Percentiles rank a stretch among this genome's conserved stretches.
These are phyloP conservation scores for Candida maris DNA, from an alignment of 805 yeast species.

Conservation along the genomic window DNA sequence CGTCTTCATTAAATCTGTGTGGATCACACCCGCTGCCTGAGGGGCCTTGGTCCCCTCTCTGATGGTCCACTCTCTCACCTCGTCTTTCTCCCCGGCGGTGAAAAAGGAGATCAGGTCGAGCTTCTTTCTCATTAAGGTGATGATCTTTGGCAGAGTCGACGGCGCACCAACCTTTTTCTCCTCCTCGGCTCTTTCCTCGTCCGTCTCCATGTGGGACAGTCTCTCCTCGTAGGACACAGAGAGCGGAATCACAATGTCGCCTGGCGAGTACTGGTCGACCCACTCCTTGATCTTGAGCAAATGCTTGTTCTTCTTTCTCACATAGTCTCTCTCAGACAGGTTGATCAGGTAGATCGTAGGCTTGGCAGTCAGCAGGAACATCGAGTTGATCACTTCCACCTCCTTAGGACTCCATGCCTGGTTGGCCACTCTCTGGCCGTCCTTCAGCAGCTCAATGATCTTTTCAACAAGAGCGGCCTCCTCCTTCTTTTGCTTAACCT, in stretches of 20 bases:
- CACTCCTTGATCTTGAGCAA: conserved; percentile 52
- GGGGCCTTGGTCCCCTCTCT: conserved; percentile 75
- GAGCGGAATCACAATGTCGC: conserved; percentile 85
- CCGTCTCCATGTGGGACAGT: conserved; percentile 81
- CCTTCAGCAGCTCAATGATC: conserved; percentile 59
- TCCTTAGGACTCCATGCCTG: conserved; percentile 62
- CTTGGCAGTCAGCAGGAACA: conserved; percentile 79
- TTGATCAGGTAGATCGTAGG: conserved; percentile 81
- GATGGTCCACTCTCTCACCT: conserved; percentile 87
- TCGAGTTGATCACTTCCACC: conserved; percentile 60
- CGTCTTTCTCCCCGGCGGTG: conserved; percentile 76
- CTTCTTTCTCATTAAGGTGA: conserved; percentile 60
- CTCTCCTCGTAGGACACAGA: conserved; percentile 91
- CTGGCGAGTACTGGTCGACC: conserved; percentile 65
- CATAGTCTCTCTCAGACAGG: conserved; percentile 66
- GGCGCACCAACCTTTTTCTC: conserved; percentile 35
- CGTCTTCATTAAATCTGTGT: conserved; percentile 77
- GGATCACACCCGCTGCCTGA: conserved; percentile 88
- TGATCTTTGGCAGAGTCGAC: conserved; percentile 61
- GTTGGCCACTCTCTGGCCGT: conserved; percentile 59
- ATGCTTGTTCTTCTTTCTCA: conserved; percentile 49
- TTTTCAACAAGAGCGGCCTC: conserved; percentile 56
- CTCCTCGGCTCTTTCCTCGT: conserved; percentile 37
- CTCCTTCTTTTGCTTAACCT: conserved; percentile 60
- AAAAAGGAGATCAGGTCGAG: conserved; percentile 75